phyloP scores from a whole-genome alignment of 2,329 filamentous ascomycete species.

The Apiospora malaysiana region DNA sequence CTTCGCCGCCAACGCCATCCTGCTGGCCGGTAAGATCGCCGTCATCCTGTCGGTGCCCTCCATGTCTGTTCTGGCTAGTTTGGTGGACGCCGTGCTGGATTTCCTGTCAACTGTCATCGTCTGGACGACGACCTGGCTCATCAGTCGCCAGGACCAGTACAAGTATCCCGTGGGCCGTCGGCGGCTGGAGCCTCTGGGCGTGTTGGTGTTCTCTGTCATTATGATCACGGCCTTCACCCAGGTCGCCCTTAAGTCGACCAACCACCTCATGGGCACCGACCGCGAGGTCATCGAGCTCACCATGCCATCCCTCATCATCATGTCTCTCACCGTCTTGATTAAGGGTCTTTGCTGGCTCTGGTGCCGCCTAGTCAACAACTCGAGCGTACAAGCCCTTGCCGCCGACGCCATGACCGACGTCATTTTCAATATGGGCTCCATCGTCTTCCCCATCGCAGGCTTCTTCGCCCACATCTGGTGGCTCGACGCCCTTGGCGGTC shows the following conservation, averaged over 20 bases:
- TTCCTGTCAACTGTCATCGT: slow-evolving; percentile 84
- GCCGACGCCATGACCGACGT: slow-evolving; percentile 72
- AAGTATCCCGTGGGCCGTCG: slow-evolving; percentile 80
- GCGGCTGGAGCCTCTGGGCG: slow-evolving; percentile 78
- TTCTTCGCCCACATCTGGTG: slow-evolving; percentile 82
- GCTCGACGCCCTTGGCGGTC: slow-evolving; percentile 80
- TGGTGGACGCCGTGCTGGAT: slow-evolving; percentile 81
- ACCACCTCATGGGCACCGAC: slow-evolving; percentile 64
- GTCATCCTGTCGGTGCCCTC: slow-evolving; percentile 81
- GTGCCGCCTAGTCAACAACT: slow-evolving; percentile 86
- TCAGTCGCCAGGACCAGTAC: slow-evolving; percentile 75
- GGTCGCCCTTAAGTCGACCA: slow-evolving; percentile 73
- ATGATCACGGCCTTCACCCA: slow-evolving; percentile 88
- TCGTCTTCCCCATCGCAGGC: slow-evolving; percentile 82
- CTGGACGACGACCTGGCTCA: slow-evolving; percentile 77
- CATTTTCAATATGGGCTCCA: slow-evolving; percentile 89
- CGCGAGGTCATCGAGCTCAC: slow-evolving; percentile 76
- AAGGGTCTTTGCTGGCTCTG: slow-evolving; percentile 86
- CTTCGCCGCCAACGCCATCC: slow-evolving; percentile 75
- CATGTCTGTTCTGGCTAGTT: slow-evolving; percentile 78
- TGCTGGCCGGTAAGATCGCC: slow-evolving; percentile 77
- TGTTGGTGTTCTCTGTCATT: slow-evolving; percentile 82
- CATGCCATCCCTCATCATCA: slow-evolving; percentile 76
- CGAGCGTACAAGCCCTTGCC: slow-evolving; percentile 79
- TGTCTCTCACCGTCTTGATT: slow-evolving; percentile 80